A percentile compares a stretch with the other conserved stretches of the same genome.
phyloP scores from a whole-genome alignment of 2,329 filamentous ascomycete species.

The Botrytis tulipae region DNA sequence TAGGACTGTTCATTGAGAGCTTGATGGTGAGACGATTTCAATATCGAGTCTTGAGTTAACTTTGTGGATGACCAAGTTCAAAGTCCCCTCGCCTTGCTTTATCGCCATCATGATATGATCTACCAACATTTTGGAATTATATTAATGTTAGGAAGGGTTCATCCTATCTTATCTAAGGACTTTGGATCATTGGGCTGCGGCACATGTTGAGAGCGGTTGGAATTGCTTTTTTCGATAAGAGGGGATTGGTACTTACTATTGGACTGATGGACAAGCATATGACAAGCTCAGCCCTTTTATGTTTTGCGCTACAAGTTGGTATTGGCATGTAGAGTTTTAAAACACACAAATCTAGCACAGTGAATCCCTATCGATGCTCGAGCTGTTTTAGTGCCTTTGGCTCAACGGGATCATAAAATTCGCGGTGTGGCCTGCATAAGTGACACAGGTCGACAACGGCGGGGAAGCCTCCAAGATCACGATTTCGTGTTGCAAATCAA shows the following conservation, averaged over 20 bases:
- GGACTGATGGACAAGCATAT: background rate
- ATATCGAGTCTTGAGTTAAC: background rate
- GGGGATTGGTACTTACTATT: background rate
- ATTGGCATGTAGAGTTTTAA: background rate
- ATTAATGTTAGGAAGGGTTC: background rate
- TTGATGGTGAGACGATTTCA: background rate
- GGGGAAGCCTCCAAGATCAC: too few relatives aligned
- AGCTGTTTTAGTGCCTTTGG: background rate
- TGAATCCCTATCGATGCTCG: background rate
- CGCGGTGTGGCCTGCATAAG: background rate
- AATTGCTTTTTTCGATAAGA: background rate
- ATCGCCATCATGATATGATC: background rate
- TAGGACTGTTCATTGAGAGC: background rate
- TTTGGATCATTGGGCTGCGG: background rate
- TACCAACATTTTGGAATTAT: background rate
- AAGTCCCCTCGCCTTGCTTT: background rate
- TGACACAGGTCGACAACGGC: background rate
- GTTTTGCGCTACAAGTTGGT: background rate
- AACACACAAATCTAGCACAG: background rate
- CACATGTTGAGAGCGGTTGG: background rate
- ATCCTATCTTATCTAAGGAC: background rate
- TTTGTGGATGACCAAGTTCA: background rate
- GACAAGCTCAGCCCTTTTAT: background rate
- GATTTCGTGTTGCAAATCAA: background rate
- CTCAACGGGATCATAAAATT: background rate